These are phyloP conservation scores for Fraxinus excelsior DNA, from an alignment of 257 asterid genomes.

Conservation along the genomic window DNA sequence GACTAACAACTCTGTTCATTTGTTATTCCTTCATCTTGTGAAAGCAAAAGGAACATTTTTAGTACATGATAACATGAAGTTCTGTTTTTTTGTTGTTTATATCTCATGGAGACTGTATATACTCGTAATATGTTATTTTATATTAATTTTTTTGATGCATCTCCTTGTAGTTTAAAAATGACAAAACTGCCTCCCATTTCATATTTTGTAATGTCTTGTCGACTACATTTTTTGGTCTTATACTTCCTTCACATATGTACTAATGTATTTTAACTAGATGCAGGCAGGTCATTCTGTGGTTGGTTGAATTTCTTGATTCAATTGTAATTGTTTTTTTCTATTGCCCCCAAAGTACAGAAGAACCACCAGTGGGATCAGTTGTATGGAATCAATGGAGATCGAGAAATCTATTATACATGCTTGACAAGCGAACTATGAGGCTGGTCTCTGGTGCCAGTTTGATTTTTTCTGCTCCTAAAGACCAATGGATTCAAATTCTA, in stretches of 20 bases:
- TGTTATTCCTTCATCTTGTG: background rate
- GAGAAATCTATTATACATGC: conserved; percentile 68
- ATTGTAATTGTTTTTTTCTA: background rate
- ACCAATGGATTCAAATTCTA: conserved; percentile 65
- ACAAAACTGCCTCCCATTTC: background rate
- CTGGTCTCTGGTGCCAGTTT: conserved; percentile 76
- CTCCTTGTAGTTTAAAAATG: background rate
- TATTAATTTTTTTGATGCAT: background rate
- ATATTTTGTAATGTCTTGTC: background rate
- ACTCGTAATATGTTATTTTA: background rate
- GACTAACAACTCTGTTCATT: background rate
- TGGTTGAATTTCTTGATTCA: background rate
- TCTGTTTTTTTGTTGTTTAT: background rate
- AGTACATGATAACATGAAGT: background rate
- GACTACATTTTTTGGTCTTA: background rate
- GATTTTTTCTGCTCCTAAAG: conserved; percentile 61
- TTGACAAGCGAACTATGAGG: conserved; percentile 72
- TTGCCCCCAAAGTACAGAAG: conserved; percentile 49
- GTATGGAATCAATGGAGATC: conserved; percentile 66
- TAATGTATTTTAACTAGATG: background rate
- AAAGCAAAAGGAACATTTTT: background rate
- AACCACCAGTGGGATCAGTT: conserved; percentile 43
- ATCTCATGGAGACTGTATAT: background rate
- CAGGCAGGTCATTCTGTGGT: background rate
- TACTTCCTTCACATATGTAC: background rate